These are phyloP conservation scores for Podaxis sp. DNA, from an alignment of 768 basidiomycete species.

Conservation along the genomic window DNA sequence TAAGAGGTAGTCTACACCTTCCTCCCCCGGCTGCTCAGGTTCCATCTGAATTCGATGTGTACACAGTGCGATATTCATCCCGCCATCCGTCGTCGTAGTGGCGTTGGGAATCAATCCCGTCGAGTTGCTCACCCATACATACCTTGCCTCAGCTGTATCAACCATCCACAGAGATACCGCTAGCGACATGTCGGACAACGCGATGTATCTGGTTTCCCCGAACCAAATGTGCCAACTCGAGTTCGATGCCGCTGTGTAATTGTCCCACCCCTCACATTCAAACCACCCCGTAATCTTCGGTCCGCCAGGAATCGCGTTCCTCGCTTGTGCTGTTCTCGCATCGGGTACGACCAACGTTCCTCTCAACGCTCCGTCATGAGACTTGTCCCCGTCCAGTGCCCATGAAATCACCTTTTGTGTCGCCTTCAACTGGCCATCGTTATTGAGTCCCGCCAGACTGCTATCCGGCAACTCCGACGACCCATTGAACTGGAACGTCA, in stretches of 20 bases:
- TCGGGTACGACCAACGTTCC: conserved; percentile 18
- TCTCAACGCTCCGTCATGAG: conserved; percentile 14
- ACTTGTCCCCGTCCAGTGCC: conserved; percentile 15
- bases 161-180: conserved; percentile 5
- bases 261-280: conserved; percentile 13
- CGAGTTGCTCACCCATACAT: conserved; percentile 19
- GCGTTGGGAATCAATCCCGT: conserved; percentile 17
- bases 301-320: conserved; percentile 15
- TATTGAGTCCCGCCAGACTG: conserved; percentile 5
- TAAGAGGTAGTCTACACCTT: background rate
- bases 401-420: conserved; percentile 17
- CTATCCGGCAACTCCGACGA: conserved; percentile 16
- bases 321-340: conserved; percentile 8
- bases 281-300: conserved; percentile 13
- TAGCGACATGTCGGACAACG: conserved; percentile 7
- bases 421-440: conserved; percentile 16
- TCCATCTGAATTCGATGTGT: conserved; percentile 15
- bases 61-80: conserved; percentile 18
- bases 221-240: background rate
- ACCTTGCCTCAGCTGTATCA: conserved; percentile 10
- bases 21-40: background rate
- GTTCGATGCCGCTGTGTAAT: conserved; percentile 4
- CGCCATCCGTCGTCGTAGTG: conserved; percentile 15
- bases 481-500: conserved; percentile 10
- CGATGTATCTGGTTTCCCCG: background rate